Conservation (phyloP, 192 early-diverging fungal genomes). For the Dissophora globulifera region DNA sequence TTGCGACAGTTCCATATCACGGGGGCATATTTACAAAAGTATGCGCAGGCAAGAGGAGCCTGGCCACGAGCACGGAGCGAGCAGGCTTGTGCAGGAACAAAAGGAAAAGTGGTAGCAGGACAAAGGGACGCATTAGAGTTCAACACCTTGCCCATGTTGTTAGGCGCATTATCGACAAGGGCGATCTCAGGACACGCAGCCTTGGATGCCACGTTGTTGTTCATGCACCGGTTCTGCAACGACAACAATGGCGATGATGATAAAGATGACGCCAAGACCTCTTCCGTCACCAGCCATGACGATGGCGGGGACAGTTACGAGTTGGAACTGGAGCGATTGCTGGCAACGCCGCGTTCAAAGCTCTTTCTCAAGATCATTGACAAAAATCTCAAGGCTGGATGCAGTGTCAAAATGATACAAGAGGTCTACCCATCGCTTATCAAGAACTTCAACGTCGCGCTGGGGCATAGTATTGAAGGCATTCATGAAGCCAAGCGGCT, state of each 20-base stretch:
- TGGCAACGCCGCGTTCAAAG: conserved; percentile 21
- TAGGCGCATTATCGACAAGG: conserved; percentile 33
- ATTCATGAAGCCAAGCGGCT: conserved; percentile 8
- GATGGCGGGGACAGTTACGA: background rate
- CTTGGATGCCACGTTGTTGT: conserved; percentile 21
- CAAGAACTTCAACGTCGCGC: conserved; percentile 25
- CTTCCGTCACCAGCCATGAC: background rate
- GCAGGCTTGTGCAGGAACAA: background rate
- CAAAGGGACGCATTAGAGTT: too few species aligned
- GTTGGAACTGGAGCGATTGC: background rate
- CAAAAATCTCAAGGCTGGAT: conserved; percentile 49
- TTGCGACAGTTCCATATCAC: conserved; percentile 22
- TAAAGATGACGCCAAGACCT: background rate
- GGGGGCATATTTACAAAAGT: conserved; percentile 6
- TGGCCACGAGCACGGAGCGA: conserved; percentile 15
- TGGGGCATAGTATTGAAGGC: conserved; percentile 15
- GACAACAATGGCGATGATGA: background rate
- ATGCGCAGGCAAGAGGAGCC: too few species aligned
- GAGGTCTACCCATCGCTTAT: conserved; percentile 25
- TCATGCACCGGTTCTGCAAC: conserved; percentile 33
- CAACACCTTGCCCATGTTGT: conserved; percentile 8
- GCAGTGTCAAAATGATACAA: conserved; percentile 16
- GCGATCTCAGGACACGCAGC: conserved; percentile 32
- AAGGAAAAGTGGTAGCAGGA: too few species aligned
- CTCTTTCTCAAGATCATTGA: conserved; percentile 44